Base-by-base conservation (phyloP, 306 rosid species). In the Trichosanthes cucumerina region DNA sequence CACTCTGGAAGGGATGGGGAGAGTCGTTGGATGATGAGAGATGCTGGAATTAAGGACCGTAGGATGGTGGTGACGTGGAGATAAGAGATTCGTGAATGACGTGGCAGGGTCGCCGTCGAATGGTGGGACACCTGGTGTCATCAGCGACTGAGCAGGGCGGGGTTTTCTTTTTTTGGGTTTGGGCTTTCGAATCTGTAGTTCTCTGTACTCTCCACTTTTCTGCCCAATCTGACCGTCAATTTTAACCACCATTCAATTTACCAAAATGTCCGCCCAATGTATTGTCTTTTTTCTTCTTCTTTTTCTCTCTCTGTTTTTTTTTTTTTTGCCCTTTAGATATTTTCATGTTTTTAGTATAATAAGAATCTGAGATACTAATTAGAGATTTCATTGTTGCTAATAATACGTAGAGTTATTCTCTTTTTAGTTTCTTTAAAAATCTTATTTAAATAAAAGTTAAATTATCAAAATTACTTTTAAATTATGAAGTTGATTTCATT, bases 1-100 rank as follows among this genome's bases (percentile, higher is more conserved):
- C 88, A 65, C 84, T 91, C 97, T 87, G 85, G 93, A 95, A 92
- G 18, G 12, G 73, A 73, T 1, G 19, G 78, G 68, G 24, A 19
- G 46, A 19, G 15, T 75, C 85, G 88, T 82, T 9, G 0, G 93
- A 28, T 58, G 34, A 46, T 1, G 74, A 46, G 47, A 78, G 41
- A 59, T 19, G 72, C 15, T 10, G 43, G 43, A 31, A 60, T 28
- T 46, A 0, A 10, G 4, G 19, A 15, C 12, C 71, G 70, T 60
- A 16, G 28, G 78, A 73, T 50, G 57, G 10, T 21, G 64, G 13
- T 88, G 87, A 90, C 89, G 87, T 90, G 92, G 96, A 81, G 92
- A 85, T 84, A 83, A 84, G 89, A 59, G 81, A 88, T n/a, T 84
- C 88, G 90, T 28, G 9, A 31, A 2, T 74, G 78, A 72, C 62